phyloP scores from a whole-genome alignment of 1,139 yeast genomes.

The Geotrichum reessii region DNA sequence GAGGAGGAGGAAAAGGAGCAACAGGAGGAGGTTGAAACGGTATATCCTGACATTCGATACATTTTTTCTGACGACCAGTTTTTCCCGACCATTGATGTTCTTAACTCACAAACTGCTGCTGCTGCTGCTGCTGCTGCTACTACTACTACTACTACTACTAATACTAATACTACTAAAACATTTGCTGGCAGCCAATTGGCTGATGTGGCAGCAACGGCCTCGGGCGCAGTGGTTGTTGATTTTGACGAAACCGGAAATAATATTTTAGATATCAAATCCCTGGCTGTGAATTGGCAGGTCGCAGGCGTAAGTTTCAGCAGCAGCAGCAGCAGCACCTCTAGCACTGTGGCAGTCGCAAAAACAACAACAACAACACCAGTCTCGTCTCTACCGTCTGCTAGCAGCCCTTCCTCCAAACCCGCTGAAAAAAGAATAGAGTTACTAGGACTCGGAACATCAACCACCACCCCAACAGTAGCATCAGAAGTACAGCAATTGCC shows the following conservation, averaged over 20 bases:
- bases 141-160: background rate
- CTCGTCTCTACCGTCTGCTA: background rate
- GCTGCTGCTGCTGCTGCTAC: background rate
- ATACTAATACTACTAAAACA: too few relatives aligned
- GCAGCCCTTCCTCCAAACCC: background rate
- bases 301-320: constrained; percentile 19
- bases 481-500: constrained; percentile 4
- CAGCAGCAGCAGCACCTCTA: background rate
- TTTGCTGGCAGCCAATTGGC: too few relatives aligned
- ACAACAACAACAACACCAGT: background rate
- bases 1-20: too few relatives aligned
- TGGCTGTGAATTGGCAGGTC: constrained; percentile 40
- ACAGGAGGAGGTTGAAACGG: constrained; percentile 5
- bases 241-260: constrained; percentile 34
- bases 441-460: background rate
- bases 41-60: constrained; percentile 38
- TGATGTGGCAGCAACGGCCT: constrained; percentile 24
- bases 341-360: background rate
- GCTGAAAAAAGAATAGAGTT: background rate
- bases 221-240: constrained; percentile 36
- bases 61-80: constrained; percentile 39
- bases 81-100: constrained; percentile 34
- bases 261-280: constrained; percentile 30
- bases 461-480: background rate
- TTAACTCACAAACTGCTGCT: constrained; percentile 22